Evolutionary conservation across 495 filamentous ascomycete genomes (phyloP).

Genomic region (Hypomontagnella monticulosa): DNA sequence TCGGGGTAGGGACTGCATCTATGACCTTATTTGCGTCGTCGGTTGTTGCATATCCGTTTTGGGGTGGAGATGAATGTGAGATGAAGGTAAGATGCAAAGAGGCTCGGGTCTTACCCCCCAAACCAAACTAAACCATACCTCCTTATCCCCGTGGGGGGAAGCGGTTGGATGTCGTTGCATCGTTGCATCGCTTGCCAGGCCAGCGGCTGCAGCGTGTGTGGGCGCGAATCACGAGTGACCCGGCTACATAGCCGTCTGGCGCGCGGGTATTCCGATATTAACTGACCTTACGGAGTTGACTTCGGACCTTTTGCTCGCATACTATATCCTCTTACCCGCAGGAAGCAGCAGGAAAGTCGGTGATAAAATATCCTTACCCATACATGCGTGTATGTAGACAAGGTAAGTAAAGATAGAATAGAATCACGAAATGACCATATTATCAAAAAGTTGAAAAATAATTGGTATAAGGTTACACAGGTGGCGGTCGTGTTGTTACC

Average conservation of each 20-base stretch:
- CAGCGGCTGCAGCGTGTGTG: constrained; percentile 40
- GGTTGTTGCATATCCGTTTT: constrained; percentile 28
- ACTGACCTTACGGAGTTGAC: not conserved
- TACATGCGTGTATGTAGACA: not conserved
- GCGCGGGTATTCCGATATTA: constrained; percentile 42
- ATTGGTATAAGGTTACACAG: constrained; percentile 6
- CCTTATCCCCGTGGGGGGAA: constrained; percentile 21
- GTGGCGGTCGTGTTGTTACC: constrained; percentile 18
- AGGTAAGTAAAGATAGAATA: too few species aligned
- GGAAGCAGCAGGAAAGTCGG: not conserved
- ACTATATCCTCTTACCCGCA: constrained; percentile 15
- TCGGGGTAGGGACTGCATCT: constrained; percentile 11
- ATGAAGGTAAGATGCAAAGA: not conserved
- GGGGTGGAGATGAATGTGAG: constrained; percentile 10
- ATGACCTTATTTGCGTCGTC: constrained; percentile 27
- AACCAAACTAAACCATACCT: too few species aligned
- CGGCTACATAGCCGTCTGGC: constrained; percentile 44
- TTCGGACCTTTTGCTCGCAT: not conserved
- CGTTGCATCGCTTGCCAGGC: constrained; percentile 29
- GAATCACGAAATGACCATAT: too few species aligned
- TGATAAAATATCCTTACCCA: too few species aligned
- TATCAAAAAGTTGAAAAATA: too few species aligned
- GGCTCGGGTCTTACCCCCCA: not conserved
- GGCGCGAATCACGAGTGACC: constrained; percentile 41
- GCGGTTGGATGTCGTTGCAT: constrained; percentile 6